Percentiles rank a stretch among this genome's conserved stretches.
These are phyloP conservation scores for Alternaria hordeiaustralica DNA, from an alignment of 2,329 filamentous ascomycete species.

Conservation along the genomic window DNA sequence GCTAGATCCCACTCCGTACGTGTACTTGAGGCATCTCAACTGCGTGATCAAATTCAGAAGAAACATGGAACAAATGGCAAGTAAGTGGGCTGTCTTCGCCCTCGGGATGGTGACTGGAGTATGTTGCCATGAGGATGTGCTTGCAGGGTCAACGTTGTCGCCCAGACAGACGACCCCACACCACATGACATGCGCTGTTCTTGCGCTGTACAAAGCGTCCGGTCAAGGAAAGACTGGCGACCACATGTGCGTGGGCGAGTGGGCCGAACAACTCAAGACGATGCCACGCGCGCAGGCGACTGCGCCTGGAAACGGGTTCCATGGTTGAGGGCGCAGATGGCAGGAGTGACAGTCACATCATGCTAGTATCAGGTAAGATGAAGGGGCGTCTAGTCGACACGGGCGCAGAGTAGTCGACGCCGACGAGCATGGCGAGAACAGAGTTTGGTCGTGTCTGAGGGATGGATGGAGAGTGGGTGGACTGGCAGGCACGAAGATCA, in stretches of 20 bases:
- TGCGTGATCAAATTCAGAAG: neutral
- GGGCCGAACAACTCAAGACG: constrained; percentile 2
- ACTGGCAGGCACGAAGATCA: constrained; percentile 16
- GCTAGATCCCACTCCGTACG: neutral
- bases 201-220: constrained; percentile 8
- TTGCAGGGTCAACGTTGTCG: neutral
- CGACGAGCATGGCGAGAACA: neutral
- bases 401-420: neutral
- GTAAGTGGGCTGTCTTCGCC: neutral
- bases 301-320: neutral
- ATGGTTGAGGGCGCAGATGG: neutral
- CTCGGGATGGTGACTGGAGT: neutral
- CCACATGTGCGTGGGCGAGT: constrained; percentile 1
- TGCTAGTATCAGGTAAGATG: neutral
- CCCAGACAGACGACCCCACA: constrained; percentile 1
- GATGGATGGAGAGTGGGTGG: neutral
- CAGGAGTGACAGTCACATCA: neutral
- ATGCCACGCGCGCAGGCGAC: neutral
- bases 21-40: neutral
- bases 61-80: neutral
- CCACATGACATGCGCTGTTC: constrained; percentile 10
- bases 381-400: neutral
- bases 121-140: neutral
- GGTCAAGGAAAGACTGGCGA: constrained; percentile 1
- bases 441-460: neutral